phyloP scores from a whole-genome alignment of 2,329 filamentous ascomycete species.

The Acrocalymma vagum region DNA sequence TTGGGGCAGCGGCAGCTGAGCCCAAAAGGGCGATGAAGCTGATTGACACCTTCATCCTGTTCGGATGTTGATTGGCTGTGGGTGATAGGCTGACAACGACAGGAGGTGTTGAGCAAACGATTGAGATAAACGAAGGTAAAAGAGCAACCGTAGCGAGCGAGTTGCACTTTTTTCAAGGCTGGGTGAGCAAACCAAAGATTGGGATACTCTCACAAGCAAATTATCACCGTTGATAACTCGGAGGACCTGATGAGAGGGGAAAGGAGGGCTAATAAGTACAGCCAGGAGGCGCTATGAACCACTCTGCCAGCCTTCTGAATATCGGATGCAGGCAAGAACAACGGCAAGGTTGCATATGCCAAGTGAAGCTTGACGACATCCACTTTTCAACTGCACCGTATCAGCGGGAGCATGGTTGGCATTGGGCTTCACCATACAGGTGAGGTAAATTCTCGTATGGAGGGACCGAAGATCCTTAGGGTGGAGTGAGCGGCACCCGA shows the following conservation, averaged over 20 bases:
- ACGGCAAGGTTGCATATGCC: conserved; percentile 40
- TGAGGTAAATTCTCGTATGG: conserved; percentile 24
- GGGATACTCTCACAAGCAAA: conserved; percentile 15
- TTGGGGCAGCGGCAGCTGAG: conserved; percentile 31
- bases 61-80: conserved; percentile 14
- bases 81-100: conserved; percentile 13
- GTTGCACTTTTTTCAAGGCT: conserved; percentile 36
- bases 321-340: conserved; percentile 21
- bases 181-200: conserved; percentile 23
- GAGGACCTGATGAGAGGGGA: conserved; percentile 22
- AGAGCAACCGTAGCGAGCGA: conserved; percentile 50
- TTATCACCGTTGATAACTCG: conserved; percentile 20
- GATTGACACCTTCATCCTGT: conserved; percentile 40
- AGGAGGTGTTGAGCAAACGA: conserved; percentile 18
- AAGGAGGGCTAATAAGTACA: conserved; percentile 34
- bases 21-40: conserved; percentile 43
- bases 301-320: conserved; percentile 30
- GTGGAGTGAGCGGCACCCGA: conserved; percentile 19
- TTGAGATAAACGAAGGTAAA: conserved; percentile 35
- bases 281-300: conserved; percentile 20
- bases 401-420: conserved; percentile 15
- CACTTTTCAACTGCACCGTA: conserved; percentile 19
- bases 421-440: conserved; percentile 13
- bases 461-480: conserved; percentile 19
- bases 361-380: conserved; percentile 30